Conservation (phyloP, 2,329 filamentous ascomycete species). For the Claviceps cyperi region DNA sequence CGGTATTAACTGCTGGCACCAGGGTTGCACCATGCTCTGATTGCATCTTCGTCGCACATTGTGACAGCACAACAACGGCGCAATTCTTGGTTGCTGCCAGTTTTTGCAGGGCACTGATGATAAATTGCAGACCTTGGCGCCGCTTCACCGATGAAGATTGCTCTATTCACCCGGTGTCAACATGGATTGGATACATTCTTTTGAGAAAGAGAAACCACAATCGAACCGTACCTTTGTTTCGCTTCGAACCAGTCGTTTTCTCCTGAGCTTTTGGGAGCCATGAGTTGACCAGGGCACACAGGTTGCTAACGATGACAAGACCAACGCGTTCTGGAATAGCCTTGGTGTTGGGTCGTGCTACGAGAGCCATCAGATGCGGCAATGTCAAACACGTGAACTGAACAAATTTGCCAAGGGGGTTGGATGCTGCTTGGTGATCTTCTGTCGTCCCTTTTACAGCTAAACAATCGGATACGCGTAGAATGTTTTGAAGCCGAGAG, state of each 20-base stretch:
- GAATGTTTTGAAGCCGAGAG: conserved; percentile 15
- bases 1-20: conserved; percentile 58
- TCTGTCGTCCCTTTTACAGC: conserved; percentile 4
- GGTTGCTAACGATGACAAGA: conserved; percentile 62
- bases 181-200: background rate
- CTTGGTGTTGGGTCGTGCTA: conserved; percentile 48
- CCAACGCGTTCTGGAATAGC: conserved; percentile 50
- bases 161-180: conserved; percentile 14
- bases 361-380: conserved; percentile 58
- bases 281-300: conserved; percentile 62
- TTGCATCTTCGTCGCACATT: conserved; percentile 71
- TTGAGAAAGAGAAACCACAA: background rate
- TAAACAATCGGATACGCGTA: conserved; percentile 9
- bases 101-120: conserved; percentile 59
- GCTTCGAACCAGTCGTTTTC: conserved; percentile 21
- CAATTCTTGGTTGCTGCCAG: conserved; percentile 60
- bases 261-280: conserved; percentile 53
- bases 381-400: conserved; percentile 45
- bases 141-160: conserved; percentile 27
- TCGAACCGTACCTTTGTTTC: conserved; percentile 23
- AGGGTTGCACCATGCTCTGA: conserved; percentile 52
- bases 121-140: conserved; percentile 39
- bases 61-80: conserved; percentile 61
- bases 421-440: conserved; percentile 10
- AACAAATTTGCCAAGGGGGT: conserved; percentile 19